Evolutionary conservation across 2,329 filamentous ascomycete species (phyloP).

Genomic region (Domatiomyces globalis): DNA sequence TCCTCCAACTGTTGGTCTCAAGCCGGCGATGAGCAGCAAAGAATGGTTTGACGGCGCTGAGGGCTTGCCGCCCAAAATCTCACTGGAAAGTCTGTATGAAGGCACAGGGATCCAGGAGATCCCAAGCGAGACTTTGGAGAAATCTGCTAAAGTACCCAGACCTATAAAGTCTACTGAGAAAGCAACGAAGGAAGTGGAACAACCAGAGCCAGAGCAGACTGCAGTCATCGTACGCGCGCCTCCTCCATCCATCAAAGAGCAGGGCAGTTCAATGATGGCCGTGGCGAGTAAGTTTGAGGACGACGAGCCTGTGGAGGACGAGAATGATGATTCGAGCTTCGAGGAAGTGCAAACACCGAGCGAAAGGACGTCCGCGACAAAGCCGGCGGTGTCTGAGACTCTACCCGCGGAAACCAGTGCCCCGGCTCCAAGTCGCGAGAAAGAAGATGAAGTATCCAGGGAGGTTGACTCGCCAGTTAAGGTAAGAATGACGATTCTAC

Average conservation of each 20-base stretch:
- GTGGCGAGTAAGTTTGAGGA: constrained; percentile 81
- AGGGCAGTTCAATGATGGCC: constrained; percentile 71
- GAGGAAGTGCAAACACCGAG: constrained; percentile 69
- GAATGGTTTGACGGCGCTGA: constrained; percentile 85
- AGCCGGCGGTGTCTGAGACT: constrained; percentile 8
- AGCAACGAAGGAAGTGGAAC: constrained; percentile 34
- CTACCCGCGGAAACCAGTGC: constrained; percentile 6
- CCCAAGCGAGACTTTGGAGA: constrained; percentile 38
- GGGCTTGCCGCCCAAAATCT: constrained; percentile 76
- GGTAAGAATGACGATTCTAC: background rate
- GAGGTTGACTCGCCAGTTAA: background rate
- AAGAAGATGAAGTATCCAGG: constrained; percentile 2
- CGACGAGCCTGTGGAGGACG: constrained; percentile 47
- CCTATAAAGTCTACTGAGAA: constrained; percentile 29
- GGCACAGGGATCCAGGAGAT: constrained; percentile 69
- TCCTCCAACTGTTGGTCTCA: constrained; percentile 66
- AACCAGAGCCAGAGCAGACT: constrained; percentile 21
- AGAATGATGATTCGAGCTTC: constrained; percentile 62
- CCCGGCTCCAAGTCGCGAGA: constrained; percentile 6
- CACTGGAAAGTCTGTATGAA: constrained; percentile 82
- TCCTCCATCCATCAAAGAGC: constrained; percentile 62
- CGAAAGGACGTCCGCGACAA: constrained; percentile 28
- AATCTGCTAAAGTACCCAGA: constrained; percentile 24
- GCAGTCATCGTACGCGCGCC: constrained; percentile 31
- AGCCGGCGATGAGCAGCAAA: constrained; percentile 61